Base-by-base conservation (phyloP, 2,329 filamentous ascomycete genomes). In the Sporothrix protearum region DNA sequence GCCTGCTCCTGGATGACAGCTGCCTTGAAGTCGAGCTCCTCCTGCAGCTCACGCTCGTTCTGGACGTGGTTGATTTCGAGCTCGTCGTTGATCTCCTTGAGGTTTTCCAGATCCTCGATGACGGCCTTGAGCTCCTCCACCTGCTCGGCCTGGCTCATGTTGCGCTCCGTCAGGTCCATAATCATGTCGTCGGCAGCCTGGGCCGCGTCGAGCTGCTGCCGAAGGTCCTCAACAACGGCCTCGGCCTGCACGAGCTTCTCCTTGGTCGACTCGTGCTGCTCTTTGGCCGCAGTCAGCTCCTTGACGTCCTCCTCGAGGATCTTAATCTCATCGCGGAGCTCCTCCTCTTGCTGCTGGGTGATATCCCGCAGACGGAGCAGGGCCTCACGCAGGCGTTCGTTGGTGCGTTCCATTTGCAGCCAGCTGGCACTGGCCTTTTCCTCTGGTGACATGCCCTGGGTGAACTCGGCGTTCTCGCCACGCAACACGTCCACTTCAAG, bases 81-180 rank as follows among this genome's bases (percentile, higher is more conserved):
- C 80, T 99, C 96, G 77, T 98, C 94, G 76, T 93, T 96, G 76
- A 98, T 89, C 78, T 99, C 95, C 78, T 94, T 94, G 69, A 98
- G 83, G 73, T 88, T 93, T 79, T 97, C 93, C 12, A 98, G 86
- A 75, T 98, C 95, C 74, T 94, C 91, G 73, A 98, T 91, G 8
- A 91, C 89, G 22, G 89, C 89, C 77, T 91, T 91, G 68, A 97
- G 86, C 78, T 97, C 91, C 73, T 93, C 91, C 57, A 97, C 89
- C 78, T 93, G 88, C 79, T 97, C 92, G 47, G 90, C 89, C 78
- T 97, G 90, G 74, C 86, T 87, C 83, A 96, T 90, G 77, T 96
- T 97, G 77, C 93, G 91, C 74, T 96, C 92, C 0, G 92, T 93
- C 51, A 99, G 86, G 74, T 96, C 92, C 80, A 97, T 94, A 73